Evolutionary conservation across 2,329 filamentous ascomycete genomes (phyloP).

Genomic region (Cladosporium sp.): DNA sequence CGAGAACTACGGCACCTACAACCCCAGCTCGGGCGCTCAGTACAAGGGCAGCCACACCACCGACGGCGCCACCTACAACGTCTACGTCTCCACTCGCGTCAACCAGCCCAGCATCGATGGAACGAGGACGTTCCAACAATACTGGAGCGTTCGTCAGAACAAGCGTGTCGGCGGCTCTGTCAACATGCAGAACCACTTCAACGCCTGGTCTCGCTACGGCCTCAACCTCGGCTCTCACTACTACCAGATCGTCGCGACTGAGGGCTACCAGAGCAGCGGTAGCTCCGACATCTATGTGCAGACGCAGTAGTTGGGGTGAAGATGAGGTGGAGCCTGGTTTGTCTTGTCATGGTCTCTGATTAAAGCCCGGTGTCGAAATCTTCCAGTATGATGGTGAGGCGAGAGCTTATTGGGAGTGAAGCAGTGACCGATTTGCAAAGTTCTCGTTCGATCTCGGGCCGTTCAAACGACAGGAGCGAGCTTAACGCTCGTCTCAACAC

Average conservation of each 20-base stretch:
- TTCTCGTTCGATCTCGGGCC: neutral
- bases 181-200: constrained; percentile 45
- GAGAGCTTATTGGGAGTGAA: too few relatives aligned
- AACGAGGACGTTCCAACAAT: constrained; percentile 46
- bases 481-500: neutral
- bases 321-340: neutral
- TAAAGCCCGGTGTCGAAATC: too few relatives aligned
- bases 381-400: too few relatives aligned
- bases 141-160: constrained; percentile 44
- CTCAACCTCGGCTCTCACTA: constrained; percentile 45
- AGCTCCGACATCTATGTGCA: constrained; percentile 42
- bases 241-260: constrained; percentile 50
- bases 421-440: too few relatives aligned
- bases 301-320: constrained; percentile 23
- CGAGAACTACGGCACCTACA: constrained; percentile 47
- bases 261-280: constrained; percentile 49
- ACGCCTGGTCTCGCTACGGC: constrained; percentile 46
- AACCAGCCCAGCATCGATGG: constrained; percentile 44
- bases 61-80: constrained; percentile 49
- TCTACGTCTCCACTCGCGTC: constrained; percentile 44
- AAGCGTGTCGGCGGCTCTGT: constrained; percentile 48
- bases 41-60: constrained; percentile 46
- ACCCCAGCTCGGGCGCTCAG: constrained; percentile 37
- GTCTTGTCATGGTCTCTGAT: too few relatives aligned
- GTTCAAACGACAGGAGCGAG: neutral